phyloP scores from a whole-genome alignment of 1,284 basidiomycete species.

The Boletus mariae region DNA sequence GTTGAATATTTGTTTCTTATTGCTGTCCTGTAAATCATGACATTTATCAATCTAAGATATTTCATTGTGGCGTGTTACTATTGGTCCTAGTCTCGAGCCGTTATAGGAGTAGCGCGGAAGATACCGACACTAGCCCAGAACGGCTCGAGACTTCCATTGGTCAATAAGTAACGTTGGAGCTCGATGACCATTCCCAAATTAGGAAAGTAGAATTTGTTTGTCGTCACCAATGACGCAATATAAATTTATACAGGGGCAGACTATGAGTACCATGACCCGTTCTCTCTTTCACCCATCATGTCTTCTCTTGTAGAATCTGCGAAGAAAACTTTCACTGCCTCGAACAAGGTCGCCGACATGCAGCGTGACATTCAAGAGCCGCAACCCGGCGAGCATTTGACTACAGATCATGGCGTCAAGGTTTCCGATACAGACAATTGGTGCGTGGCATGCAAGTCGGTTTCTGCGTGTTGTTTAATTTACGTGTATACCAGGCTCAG shows the following conservation, averaged over 20 bases:
- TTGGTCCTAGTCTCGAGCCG: too few species aligned
- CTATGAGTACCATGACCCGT: not conserved
- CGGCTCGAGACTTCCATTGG: too few species aligned
- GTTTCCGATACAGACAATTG: constrained; percentile 63
- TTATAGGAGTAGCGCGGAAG: too few species aligned
- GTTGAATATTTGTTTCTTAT: constrained; percentile 8
- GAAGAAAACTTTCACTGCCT: constrained; percentile 10
- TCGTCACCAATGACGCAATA: constrained; percentile 29
- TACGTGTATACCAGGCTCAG: constrained; percentile 44
- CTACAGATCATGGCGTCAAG: constrained; percentile 61
- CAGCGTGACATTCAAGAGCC: constrained; percentile 41
- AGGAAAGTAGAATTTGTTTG: not conserved
- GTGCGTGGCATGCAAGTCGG: constrained; percentile 34
- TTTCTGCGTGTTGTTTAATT: constrained; percentile 6
- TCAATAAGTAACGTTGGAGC: too few species aligned
- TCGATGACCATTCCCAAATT: not conserved
- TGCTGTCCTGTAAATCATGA: not conserved
- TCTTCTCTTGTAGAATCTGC: constrained; percentile 15
- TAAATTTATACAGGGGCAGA: constrained; percentile 9
- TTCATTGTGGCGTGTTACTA: not conserved
- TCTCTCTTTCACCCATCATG: constrained; percentile 16
- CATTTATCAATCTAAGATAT: constrained; percentile 2
- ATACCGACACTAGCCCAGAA: too few species aligned
- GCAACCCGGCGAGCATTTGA: constrained; percentile 40
- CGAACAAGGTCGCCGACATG: constrained; percentile 39